A percentile compares a stretch with the other conserved stretches of the same genome.
phyloP scores from a whole-genome alignment of 129 eudicot species.

The Artemisia annua region DNA sequence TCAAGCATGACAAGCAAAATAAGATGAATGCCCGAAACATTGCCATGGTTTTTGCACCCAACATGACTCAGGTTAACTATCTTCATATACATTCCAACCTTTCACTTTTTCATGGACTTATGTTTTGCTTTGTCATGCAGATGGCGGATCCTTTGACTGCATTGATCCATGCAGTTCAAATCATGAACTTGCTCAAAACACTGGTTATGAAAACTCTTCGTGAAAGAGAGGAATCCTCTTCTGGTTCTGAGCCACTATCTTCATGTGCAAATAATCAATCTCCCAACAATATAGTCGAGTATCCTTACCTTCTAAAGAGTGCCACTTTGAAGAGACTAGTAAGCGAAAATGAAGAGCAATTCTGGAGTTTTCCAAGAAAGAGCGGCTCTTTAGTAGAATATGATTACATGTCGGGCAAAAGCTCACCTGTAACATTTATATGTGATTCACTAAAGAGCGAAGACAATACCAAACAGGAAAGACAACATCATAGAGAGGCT shows the following conservation, averaged over 20 bases:
- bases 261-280: constrained; percentile 23
- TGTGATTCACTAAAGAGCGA: not conserved
- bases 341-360: constrained; percentile 40
- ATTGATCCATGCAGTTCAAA: constrained; percentile 92
- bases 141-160: constrained; percentile 98
- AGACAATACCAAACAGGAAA: constrained; percentile 19
- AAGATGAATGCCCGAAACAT: constrained; percentile 93
- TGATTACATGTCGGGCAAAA: constrained; percentile 26
- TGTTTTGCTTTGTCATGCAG: constrained; percentile 44
- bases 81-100: not conserved
- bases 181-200: constrained; percentile 90
- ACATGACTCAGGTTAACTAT: constrained; percentile 83
- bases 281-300: constrained; percentile 9
- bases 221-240: constrained; percentile 50
- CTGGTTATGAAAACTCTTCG: constrained; percentile 58
- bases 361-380: constrained; percentile 50
- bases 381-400: constrained; percentile 33
- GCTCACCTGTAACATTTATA: constrained; percentile 25
- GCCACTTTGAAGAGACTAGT: constrained; percentile 48
- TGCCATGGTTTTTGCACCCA: constrained; percentile 96
- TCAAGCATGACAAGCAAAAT: constrained; percentile 54
- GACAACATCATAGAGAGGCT: not conserved
- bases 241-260: constrained; percentile 12
- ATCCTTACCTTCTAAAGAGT: constrained; percentile 14
- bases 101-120: not conserved